A percentile compares a stretch with the other conserved stretches of the same genome.
Evolutionary conservation across 352 stramenopile genomes (phyloP).

Genomic region (Phytopythium kandeliae): DNA sequence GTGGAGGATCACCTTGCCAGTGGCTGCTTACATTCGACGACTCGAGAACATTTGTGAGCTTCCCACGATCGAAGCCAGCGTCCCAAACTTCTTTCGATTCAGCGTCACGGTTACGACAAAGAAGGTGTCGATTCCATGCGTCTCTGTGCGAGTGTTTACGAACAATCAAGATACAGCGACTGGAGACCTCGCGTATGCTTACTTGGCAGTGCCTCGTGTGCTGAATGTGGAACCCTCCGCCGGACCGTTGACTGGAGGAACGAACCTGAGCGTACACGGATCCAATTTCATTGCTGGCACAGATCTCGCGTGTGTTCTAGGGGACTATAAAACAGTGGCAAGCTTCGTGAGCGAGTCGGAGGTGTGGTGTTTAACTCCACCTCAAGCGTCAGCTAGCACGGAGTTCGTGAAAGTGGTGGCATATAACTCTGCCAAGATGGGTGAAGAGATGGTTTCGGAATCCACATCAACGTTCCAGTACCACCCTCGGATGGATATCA

Average conservation of each 20-base stretch:
- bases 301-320: conserved; percentile 35
- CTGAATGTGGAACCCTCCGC: conserved; percentile 12
- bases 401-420: conserved; percentile 29
- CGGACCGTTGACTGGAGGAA: conserved; percentile 27
- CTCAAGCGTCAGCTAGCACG: conserved; percentile 10
- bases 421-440: conserved; percentile 9
- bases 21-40: conserved; percentile 3
- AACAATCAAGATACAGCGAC: conserved; percentile 20
- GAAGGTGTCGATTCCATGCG: conserved; percentile 15
- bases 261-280: conserved; percentile 26
- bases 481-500: conserved; percentile 17
- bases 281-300: conserved; percentile 23
- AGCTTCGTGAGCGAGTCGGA: conserved; percentile 17
- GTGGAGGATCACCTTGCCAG: conserved; percentile 10
- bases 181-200: conserved; percentile 13
- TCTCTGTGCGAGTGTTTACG: conserved; percentile 14
- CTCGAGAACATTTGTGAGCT: conserved; percentile 7
- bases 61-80: conserved; percentile 11
- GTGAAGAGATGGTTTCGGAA: conserved; percentile 18
- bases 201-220: conserved; percentile 22
- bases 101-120: conserved; percentile 17
- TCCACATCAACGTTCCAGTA: conserved; percentile 31
- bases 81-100: conserved; percentile 12
- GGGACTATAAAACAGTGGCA: conserved; percentile 19
- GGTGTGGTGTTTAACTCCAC: conserved; percentile 22